Conservation (phyloP, 2,329 filamentous ascomycete genomes). For the Orbilia ellipsospora region DNA sequence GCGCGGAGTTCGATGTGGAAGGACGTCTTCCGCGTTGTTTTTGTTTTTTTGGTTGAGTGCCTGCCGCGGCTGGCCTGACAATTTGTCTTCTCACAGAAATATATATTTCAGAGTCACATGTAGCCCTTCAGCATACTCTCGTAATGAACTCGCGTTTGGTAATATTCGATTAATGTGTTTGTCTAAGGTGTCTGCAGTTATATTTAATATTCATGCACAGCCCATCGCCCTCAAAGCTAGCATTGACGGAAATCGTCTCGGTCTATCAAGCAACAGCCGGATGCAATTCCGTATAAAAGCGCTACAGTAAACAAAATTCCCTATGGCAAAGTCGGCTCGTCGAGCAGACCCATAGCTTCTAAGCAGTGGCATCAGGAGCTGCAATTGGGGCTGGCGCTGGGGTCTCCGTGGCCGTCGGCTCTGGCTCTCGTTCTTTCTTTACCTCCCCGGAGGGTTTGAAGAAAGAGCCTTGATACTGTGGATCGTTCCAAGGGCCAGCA, state of each 20-base stretch:
- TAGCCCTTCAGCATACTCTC: too few relatives aligned
- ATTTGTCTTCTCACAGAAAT: too few relatives aligned
- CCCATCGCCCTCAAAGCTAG: too few relatives aligned
- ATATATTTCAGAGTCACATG: too few relatives aligned
- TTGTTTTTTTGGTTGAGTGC: neutral
- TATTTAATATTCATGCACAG: neutral
- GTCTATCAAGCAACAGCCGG: too few relatives aligned
- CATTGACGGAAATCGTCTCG: too few relatives aligned
- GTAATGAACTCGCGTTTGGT: too few relatives aligned
- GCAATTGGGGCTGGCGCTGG: slow-evolving; percentile 11
- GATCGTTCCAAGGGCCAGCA: slow-evolving; percentile 86
- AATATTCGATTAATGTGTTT: neutral
- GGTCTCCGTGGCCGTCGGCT: slow-evolving; percentile 6
- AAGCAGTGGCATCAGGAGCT: slow-evolving; percentile 21
- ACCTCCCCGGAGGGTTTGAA: slow-evolving; percentile 17
- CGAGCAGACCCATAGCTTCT: neutral
- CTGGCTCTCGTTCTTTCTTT: slow-evolving; percentile 18
- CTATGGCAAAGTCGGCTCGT: too few relatives aligned
- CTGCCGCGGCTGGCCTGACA: too few relatives aligned
- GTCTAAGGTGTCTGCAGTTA: slow-evolving; percentile 9
- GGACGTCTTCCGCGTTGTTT: neutral
- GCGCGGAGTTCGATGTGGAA: neutral
- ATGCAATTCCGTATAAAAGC: too few relatives aligned
- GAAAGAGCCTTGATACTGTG: slow-evolving; percentile 73
- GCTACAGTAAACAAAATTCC: too few relatives aligned